Conservation (phyloP, 2,329 filamentous ascomycete species). For the Fusarium chlamydosporum region DNA sequence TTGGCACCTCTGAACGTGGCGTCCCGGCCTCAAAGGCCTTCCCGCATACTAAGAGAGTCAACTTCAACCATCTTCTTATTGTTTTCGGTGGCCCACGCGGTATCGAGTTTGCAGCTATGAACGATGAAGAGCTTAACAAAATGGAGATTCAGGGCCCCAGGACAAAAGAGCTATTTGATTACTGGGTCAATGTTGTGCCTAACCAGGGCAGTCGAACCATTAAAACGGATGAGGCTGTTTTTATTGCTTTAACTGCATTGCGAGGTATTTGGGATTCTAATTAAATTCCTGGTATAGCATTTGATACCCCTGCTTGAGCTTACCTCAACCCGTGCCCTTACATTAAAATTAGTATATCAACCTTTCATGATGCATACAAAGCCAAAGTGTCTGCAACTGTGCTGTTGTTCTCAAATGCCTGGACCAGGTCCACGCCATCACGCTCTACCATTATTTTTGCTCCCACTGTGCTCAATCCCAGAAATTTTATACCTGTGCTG, state of each 20-base stretch:
- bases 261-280: constrained; percentile 67
- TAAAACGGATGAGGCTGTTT: constrained; percentile 85
- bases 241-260: constrained; percentile 79
- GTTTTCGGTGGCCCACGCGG: constrained; percentile 87
- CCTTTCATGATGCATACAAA: constrained; percentile 46
- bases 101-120: constrained; percentile 80
- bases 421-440: constrained; percentile 43
- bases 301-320: constrained; percentile 45
- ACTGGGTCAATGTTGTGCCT: constrained; percentile 86
- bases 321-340: constrained; percentile 6
- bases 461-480: constrained; percentile 52
- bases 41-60: constrained; percentile 58
- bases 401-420: constrained; percentile 48
- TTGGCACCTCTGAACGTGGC: constrained; percentile 87
- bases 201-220: constrained; percentile 87
- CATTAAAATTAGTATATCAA: constrained; percentile 24
- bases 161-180: constrained; percentile 81
- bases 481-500: constrained; percentile 40
- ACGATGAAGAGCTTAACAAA: constrained; percentile 67
- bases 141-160: constrained; percentile 75
- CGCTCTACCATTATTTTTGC: constrained; percentile 49
- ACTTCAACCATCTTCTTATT: constrained; percentile 79
- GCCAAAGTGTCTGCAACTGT: constrained; percentile 52
- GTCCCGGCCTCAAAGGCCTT: constrained; percentile 64
- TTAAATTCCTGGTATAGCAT: constrained; percentile 41